Conservation (phyloP, 1,139 yeast genomes). For the Pichia sp. region DNA sequence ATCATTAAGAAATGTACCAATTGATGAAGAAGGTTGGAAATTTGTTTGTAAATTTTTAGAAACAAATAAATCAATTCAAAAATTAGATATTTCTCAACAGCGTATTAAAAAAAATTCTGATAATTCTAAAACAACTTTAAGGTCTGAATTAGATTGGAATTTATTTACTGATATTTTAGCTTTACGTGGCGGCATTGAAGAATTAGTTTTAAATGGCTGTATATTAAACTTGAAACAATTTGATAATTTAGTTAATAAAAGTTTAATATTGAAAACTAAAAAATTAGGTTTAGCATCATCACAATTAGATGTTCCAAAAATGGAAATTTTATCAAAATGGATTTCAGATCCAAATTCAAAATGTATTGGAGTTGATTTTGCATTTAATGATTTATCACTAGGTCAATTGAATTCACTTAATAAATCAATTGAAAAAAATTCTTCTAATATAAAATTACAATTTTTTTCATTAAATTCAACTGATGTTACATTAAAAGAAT, state of each 20-base stretch:
- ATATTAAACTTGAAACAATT: slow-evolving; percentile 51
- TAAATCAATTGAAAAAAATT: slow-evolving; percentile 36
- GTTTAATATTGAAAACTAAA: slow-evolving; percentile 50
- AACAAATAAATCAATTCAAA: slow-evolving; percentile 49
- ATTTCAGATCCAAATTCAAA: slow-evolving; percentile 44
- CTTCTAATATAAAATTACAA: slow-evolving; percentile 33
- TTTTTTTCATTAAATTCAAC: slow-evolving; percentile 73
- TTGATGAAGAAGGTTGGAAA: slow-evolving; percentile 69
- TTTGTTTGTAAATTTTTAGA: slow-evolving; percentile 66
- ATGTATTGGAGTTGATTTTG: slow-evolving; percentile 79
- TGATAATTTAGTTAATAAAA: slow-evolving; percentile 43
- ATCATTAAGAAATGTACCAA: slow-evolving; percentile 71
- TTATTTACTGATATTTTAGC: slow-evolving; percentile 55
- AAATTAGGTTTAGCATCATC: slow-evolving; percentile 75
- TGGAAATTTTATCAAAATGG: slow-evolving; percentile 57
- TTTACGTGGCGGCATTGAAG: slow-evolving; percentile 70
- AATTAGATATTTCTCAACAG: slow-evolving; percentile 78
- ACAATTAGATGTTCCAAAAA: slow-evolving; percentile 52
- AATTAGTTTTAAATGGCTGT: slow-evolving; percentile 77
- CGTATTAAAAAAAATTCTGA: slow-evolving; percentile 29
- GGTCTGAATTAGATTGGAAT: slow-evolving; percentile 75
- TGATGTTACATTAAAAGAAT: slow-evolving; percentile 48
- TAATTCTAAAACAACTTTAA: slow-evolving; percentile 40
- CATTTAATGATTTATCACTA: slow-evolving; percentile 65
- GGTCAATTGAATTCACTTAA: slow-evolving; percentile 40